phyloP scores from a whole-genome alignment of 805 yeast species.

The Metschnikowia baotianmanensis region DNA sequence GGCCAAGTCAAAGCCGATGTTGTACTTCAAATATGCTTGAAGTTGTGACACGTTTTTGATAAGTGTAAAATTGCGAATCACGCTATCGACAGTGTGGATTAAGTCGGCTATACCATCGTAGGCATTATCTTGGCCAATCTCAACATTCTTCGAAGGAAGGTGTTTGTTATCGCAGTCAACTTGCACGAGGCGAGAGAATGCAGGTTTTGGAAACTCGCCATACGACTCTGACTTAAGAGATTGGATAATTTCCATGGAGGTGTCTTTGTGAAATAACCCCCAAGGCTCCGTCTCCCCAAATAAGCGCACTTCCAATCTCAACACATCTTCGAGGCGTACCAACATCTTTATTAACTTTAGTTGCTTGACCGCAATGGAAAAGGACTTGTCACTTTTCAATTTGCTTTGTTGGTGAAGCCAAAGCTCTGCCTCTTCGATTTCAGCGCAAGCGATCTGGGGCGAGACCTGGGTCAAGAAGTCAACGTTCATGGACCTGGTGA shows the following conservation, averaged over 20 bases:
- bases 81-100: constrained; percentile 20
- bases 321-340: constrained; percentile 16
- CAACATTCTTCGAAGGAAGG: constrained; percentile 35
- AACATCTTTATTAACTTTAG: constrained; percentile 29
- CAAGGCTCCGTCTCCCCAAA: constrained; percentile 4
- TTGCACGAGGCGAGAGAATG: constrained; percentile 37
- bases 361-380: constrained; percentile 19
- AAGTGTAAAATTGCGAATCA: constrained; percentile 20
- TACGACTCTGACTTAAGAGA: not conserved
- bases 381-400: constrained; percentile 8
- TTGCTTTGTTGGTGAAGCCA: constrained; percentile 27
- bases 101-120: constrained; percentile 20
- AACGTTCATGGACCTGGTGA: constrained; percentile 59
- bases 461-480: constrained; percentile 27
- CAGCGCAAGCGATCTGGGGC: constrained; percentile 22
- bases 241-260: not conserved
- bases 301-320: constrained; percentile 4
- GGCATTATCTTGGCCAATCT: constrained; percentile 22
- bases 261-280: constrained; percentile 3
- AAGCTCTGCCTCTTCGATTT: constrained; percentile 32
- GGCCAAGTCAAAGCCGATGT: constrained; percentile 25
- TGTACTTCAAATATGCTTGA: constrained; percentile 26
- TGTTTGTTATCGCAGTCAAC: constrained; percentile 34
- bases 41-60: constrained; percentile 26
- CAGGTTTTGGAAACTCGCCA: constrained; percentile 6